These are phyloP conservation scores for Annulohypoxylon bovei DNA, from an alignment of 495 filamentous ascomycete genomes.

Conservation along the genomic window DNA sequence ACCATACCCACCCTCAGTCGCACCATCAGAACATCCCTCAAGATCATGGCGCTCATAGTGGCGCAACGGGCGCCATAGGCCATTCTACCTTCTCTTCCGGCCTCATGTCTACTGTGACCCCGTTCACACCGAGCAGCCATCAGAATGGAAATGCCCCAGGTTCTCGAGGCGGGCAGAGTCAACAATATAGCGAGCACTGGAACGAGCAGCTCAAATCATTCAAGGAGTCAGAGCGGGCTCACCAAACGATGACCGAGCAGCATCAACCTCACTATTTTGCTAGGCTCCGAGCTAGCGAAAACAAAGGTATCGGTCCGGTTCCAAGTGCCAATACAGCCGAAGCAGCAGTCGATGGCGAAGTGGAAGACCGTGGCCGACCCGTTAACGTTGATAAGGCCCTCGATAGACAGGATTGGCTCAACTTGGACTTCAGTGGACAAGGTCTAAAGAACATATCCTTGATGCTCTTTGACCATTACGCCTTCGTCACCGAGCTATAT, in stretches of 20 bases:
- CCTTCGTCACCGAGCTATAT: slow-evolving; percentile 87
- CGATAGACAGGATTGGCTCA: slow-evolving; percentile 84
- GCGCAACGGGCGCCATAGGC: slow-evolving; percentile 67
- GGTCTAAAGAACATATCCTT: slow-evolving; percentile 82
- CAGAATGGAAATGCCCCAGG: slow-evolving; percentile 75
- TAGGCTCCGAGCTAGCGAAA: slow-evolving; percentile 62
- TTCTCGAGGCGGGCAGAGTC: slow-evolving; percentile 54
- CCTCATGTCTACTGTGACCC: slow-evolving; percentile 75
- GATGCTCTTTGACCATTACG: slow-evolving; percentile 80
- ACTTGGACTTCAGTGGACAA: slow-evolving; percentile 93
- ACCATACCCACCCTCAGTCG: slow-evolving; percentile 75
- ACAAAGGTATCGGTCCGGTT: slow-evolving; percentile 64
- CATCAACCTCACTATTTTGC: slow-evolving; percentile 65
- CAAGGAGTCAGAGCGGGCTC: slow-evolving; percentile 73
- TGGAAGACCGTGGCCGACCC: slow-evolving; percentile 71
- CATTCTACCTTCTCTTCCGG: slow-evolving; percentile 85
- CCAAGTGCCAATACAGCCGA: slow-evolving; percentile 46
- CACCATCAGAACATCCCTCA: slow-evolving; percentile 76
- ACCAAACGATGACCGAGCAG: slow-evolving; percentile 71
- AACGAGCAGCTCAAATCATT: slow-evolving; percentile 83
- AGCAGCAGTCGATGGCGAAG: slow-evolving; percentile 64
- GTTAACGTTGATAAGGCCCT: slow-evolving; percentile 63
- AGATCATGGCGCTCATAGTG: slow-evolving; percentile 72
- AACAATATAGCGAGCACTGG: slow-evolving; percentile 83
- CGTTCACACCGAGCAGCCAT: slow-evolving; percentile 75